Base-by-base conservation (phyloP, 1,139 yeast species). In the Scheffersomyces lignicola region DNA sequence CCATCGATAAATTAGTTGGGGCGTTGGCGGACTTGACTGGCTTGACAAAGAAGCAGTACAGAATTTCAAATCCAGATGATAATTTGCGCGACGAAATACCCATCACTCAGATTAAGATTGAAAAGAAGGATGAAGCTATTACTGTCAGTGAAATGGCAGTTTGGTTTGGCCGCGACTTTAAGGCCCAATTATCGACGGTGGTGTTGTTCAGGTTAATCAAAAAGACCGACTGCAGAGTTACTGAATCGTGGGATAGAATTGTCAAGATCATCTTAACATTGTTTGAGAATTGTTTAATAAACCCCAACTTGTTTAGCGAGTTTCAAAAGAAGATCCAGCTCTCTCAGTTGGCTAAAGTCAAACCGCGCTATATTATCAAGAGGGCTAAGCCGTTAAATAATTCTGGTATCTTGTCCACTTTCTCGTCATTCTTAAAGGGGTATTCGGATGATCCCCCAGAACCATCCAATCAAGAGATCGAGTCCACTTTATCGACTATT, bases 381-480 rank as follows among this genome's bases (percentile, higher is more conserved):
- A 75, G 86, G 45, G 62, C 78, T 0, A 79, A 78, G 38, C 71
- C 76, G 0, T 71, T 78, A 17, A 84, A 80, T 48, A 95, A 81
- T 25, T 71, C 75, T 7, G 88, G 97, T 2, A 56, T 94, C 16
- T 76, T 94, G 39, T 86, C 96, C 1, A 85, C 97, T 0, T 82
- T 94, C 48, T 89, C 97, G 1, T 88, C 96, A 0, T 90, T 89
- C 51, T 73, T 94, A 58, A 86, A 94, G 46, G 94, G 97, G 11
- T 79, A 83, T 41, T 71, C 84, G 0, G 97, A 89, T 48, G 95
- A 86, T 26, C 82, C 87, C 2, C 83, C 86, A 6, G 97, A 90
- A 55, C 98, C 98, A 3, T 77, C 94, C 1, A 95, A 85, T 39
- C 95, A 85, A 48, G 97, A 90, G 50, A 82, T 94, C 33, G 96